These are phyloP conservation scores for Sphaerosporella brunnea DNA, from an alignment of 495 filamentous ascomycete species.

Conservation along the genomic window DNA sequence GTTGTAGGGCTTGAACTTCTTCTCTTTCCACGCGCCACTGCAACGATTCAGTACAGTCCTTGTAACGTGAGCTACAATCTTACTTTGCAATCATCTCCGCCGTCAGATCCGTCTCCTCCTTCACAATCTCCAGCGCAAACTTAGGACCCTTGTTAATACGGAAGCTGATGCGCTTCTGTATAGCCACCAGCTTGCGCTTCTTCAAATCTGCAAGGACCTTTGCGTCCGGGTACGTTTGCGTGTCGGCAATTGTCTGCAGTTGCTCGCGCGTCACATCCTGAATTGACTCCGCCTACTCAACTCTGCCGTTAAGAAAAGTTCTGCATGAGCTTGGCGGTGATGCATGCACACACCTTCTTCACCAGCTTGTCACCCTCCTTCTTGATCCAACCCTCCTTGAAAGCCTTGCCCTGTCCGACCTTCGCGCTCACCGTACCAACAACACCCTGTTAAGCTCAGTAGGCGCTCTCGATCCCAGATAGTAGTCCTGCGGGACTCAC, in stretches of 20 bases:
- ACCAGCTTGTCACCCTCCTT: constrained; percentile 53
- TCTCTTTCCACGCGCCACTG: constrained; percentile 64
- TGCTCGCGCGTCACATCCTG: constrained; percentile 60
- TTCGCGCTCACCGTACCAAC: constrained; percentile 72
- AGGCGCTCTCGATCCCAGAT: no score
- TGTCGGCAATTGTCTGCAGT: constrained; percentile 50
- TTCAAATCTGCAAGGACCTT: constrained; percentile 64
- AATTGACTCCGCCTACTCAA: constrained; percentile 45
- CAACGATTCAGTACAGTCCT: constrained; percentile 11
- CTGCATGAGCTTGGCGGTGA: no score
- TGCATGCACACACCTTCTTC: constrained; percentile 20
- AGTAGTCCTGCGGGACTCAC: constrained; percentile 14
- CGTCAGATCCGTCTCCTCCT: constrained; percentile 90
- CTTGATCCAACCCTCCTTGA: constrained; percentile 91
- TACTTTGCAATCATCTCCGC: constrained; percentile 69
- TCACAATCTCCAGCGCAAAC: constrained; percentile 65
- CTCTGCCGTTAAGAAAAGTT: no score
- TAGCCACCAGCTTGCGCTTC: constrained; percentile 68
- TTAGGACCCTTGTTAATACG: constrained; percentile 68
- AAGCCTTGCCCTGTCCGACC: constrained; percentile 85
- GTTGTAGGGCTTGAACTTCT: constrained; percentile 89
- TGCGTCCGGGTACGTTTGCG: constrained; percentile 45
- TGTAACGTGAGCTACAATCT: constrained; percentile 2
- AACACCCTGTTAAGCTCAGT: constrained; percentile 37
- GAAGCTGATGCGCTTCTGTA: constrained; percentile 74